These are phyloP conservation scores for Boletus vermiculosoides DNA, from an alignment of 768 basidiomycete species.

Conservation along the genomic window DNA sequence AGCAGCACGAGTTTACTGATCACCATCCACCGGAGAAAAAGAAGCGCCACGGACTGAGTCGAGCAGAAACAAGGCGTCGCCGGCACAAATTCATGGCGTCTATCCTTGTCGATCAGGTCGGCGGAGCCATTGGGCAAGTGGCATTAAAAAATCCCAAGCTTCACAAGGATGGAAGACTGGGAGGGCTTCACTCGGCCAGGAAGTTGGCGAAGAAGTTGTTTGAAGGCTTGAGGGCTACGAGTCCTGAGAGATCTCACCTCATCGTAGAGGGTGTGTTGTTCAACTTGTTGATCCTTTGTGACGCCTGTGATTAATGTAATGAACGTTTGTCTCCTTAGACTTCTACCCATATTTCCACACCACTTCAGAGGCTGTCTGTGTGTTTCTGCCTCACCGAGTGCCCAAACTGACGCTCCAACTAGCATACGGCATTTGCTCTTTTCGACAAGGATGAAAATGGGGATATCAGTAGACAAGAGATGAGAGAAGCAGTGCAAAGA, in stretches of 20 bases:
- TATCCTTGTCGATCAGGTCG: constrained; percentile 67
- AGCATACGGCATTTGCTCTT: constrained; percentile 66
- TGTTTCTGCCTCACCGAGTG: neutral
- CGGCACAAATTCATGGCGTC: constrained; percentile 54
- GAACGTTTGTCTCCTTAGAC: constrained; percentile 41
- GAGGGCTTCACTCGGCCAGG: constrained; percentile 60
- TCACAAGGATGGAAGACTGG: constrained; percentile 53
- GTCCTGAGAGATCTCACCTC: constrained; percentile 59
- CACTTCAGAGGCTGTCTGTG: constrained; percentile 62
- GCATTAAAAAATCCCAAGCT: constrained; percentile 66
- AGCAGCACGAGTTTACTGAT: constrained; percentile 11
- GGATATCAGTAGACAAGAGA: constrained; percentile 73
- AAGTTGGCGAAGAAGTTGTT: constrained; percentile 69
- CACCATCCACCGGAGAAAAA: constrained; percentile 10
- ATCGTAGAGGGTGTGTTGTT: constrained; percentile 57
- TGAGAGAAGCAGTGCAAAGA: constrained; percentile 78
- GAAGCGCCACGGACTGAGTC: constrained; percentile 18
- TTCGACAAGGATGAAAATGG: constrained; percentile 86
- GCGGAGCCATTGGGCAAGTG: constrained; percentile 66
- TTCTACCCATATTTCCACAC: constrained; percentile 76
- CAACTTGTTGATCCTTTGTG: neutral
- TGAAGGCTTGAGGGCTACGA: constrained; percentile 54
- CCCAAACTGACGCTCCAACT: constrained; percentile 5
- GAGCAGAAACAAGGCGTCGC: constrained; percentile 40
- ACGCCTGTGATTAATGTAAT: neutral